phyloP scores from a whole-genome alignment of 306 rosid genomes.

The Corylus avellana region DNA sequence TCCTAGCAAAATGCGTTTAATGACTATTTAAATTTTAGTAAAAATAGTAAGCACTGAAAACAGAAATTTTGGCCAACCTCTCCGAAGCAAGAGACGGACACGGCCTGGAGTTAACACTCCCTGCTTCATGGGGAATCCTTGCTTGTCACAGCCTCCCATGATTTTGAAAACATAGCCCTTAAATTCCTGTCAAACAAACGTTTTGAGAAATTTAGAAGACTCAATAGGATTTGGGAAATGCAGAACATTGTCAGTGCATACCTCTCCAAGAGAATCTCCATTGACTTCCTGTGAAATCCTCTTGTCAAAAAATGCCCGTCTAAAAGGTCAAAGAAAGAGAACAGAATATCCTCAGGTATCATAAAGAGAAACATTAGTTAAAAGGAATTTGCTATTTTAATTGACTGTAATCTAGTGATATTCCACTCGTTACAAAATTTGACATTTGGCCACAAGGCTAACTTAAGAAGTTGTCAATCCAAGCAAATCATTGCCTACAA shows the following conservation, averaged over 20 bases:
- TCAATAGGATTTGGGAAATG: neutral
- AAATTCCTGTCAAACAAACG: slow-evolving; percentile 31
- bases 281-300: slow-evolving; percentile 66
- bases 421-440: neutral
- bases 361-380: neutral
- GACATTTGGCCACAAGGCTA: neutral
- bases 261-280: slow-evolving; percentile 66
- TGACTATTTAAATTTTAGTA: neutral
- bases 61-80: slow-evolving; percentile 26
- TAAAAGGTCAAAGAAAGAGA: neutral
- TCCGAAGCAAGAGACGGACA: slow-evolving; percentile 49
- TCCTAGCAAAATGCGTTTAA: neutral
- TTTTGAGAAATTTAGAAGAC: neutral
- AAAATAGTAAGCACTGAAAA: neutral
- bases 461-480: neutral
- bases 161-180: slow-evolving; percentile 49
- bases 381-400: neutral
- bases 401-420: neutral
- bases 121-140: slow-evolving; percentile 60
- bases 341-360: neutral
- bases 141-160: slow-evolving; percentile 58
- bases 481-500: neutral
- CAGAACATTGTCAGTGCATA: neutral
- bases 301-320: slow-evolving; percentile 64
- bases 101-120: slow-evolving; percentile 51